Evolutionary conservation across 2,329 filamentous ascomycete species (phyloP).

Genomic region (Trichoderma lentiforme): DNA sequence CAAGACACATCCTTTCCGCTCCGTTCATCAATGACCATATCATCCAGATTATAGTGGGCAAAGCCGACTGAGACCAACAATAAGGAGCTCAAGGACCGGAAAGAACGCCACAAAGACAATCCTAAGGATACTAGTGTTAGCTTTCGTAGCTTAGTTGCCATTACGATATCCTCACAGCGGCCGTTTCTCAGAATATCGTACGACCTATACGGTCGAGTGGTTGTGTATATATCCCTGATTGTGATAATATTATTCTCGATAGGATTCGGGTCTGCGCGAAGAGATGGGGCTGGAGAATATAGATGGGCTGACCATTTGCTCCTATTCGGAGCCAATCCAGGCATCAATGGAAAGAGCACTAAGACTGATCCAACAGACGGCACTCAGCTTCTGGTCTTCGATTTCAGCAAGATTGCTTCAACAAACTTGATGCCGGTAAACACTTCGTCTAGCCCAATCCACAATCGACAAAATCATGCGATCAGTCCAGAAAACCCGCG

Average conservation of each 20-base stretch:
- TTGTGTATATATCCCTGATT: background rate
- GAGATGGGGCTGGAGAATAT: background rate
- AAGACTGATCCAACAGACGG: background rate
- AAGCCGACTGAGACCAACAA: background rate
- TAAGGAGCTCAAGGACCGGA: background rate
- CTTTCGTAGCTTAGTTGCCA: too few species aligned
- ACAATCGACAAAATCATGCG: background rate
- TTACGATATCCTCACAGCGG: too few species aligned
- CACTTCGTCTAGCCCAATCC: background rate
- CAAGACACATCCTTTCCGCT: background rate
- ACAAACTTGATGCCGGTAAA: background rate
- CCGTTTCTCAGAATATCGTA: background rate
- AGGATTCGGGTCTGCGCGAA: too few species aligned
- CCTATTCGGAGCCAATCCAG: background rate
- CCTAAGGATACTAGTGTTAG: background rate
- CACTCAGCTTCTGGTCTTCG: background rate
- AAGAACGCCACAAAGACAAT: background rate
- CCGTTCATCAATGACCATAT: background rate
- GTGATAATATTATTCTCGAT: background rate
- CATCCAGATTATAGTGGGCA: background rate
- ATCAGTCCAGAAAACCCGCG: too few species aligned
- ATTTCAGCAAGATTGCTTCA: background rate
- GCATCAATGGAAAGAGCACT: background rate
- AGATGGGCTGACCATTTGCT: background rate
- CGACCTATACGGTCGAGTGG: too few species aligned